Base-by-base conservation (phyloP, 257 asterid species). In the Plantago elongata region DNA sequence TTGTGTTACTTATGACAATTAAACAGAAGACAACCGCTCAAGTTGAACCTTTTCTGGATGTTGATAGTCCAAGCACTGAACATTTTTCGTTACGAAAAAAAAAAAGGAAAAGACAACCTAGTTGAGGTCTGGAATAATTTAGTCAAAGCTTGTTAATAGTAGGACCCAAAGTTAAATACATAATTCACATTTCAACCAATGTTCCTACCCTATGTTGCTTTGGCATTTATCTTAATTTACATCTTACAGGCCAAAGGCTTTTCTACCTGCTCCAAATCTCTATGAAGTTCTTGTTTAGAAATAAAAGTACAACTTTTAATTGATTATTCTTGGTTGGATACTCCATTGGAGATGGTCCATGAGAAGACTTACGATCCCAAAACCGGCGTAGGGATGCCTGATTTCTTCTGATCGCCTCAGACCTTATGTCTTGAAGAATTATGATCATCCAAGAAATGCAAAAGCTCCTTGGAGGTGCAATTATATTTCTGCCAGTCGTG, bases 321-420 rank as follows among this genome's bases (percentile, higher is more conserved):
- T 45, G 16, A 29, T 38, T 22, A 14, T 59, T 43, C 17, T 45
- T 60, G 22, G 43, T 22, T 60, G 76, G 97, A 86, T 60, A 92
- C 97, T 57, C 91, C 91, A n/a, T 66, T 84, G 86, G 96, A 86
- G 30, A 52, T 75, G 54, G 97, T 81, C 57, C 45, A 74, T 65
- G 96, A 84, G 77, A 89, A 79, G 81, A 89, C 97, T 3, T 92
- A 89, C 54, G 96, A 89, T 67, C 74, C 91, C 52, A 77, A 83
- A 80, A 79, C 89, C 47, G 99, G 99, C 9, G 61, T 42, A 79
- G 97, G 99, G 55, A 81, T 91, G 97, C 98, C 98, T 7, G 87
- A 83, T 70, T 90, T 89, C 61, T 91, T 22, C 27, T 22, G 54
- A 79, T 66, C 62, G 59, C 54, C 22, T 48, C n/a, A n/a, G 37